Evolutionary conservation across 1,284 basidiomycete genomes (phyloP).

Genomic region (Cryptococcus sp.): DNA sequence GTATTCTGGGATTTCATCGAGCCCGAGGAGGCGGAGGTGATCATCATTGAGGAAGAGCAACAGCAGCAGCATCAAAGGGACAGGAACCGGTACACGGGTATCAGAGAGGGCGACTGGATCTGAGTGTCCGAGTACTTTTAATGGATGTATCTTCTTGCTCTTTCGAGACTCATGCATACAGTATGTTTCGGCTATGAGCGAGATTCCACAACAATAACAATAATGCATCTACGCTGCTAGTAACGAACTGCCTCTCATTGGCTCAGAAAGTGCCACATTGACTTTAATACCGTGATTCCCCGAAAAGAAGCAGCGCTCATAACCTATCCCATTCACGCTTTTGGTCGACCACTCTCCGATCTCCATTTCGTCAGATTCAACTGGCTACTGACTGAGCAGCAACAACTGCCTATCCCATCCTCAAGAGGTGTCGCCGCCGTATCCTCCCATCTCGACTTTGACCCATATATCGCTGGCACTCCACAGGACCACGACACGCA

Average conservation of each 20-base stretch:
- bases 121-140: background rate
- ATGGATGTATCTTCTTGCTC: no score
- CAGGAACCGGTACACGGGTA: slow-evolving; percentile 18
- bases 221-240: background rate
- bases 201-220: no score
- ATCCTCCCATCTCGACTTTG: background rate
- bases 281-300: slow-evolving; percentile 1
- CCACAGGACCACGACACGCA: no score
- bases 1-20: slow-evolving; percentile 20
- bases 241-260: slow-evolving; percentile 17
- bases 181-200: no score
- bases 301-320: background rate
- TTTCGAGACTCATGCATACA: no score
- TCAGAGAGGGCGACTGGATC: slow-evolving; percentile 34
- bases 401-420: background rate
- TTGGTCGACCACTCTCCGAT: background rate
- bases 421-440: background rate
- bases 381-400: no score
- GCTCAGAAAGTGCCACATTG: slow-evolving; percentile 18
- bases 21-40: slow-evolving; percentile 10
- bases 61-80: background rate
- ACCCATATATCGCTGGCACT: no score
- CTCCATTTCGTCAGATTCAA: background rate
- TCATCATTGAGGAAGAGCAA: slow-evolving; percentile 6
- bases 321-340: background rate